Evolutionary conservation across 495 filamentous ascomycete genomes (phyloP).

Genomic region (Tuber brumale): DNA sequence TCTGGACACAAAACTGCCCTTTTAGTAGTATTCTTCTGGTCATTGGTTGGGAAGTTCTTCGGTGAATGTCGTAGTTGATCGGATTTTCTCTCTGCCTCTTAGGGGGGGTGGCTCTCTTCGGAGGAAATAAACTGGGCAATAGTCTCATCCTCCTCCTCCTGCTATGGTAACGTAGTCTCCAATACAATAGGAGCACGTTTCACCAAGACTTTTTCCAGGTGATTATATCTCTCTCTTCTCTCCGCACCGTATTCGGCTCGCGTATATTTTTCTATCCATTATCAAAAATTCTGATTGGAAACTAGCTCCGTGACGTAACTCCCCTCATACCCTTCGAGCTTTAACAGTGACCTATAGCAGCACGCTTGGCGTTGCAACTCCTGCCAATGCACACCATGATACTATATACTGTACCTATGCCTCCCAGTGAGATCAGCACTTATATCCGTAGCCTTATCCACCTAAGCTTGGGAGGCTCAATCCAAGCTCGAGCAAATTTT

Average conservation of each 20-base stretch:
- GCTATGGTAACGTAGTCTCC: background rate
- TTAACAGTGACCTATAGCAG: background rate
- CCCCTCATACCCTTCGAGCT: background rate
- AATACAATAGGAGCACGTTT: no score
- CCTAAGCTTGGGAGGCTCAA: no score
- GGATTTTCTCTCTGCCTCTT: background rate
- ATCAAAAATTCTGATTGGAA: background rate
- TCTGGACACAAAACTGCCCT: no score
- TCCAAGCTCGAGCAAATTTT: no score
- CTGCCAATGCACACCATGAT: background rate
- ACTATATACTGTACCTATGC: no score
- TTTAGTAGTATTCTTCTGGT: background rate
- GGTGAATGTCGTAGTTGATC: background rate
- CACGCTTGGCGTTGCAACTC: background rate
- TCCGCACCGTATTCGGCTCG: background rate
- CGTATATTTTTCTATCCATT: background rate
- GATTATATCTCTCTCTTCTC: no score
- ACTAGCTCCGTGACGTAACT: background rate
- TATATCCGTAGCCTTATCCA: no score
- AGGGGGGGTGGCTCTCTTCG: background rate
- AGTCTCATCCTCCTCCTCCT: background rate
- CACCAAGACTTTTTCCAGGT: no score
- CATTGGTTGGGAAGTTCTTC: background rate
- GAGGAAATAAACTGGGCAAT: background rate
- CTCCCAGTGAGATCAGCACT: background rate